Evolutionary conservation across 108 stramenopile genomes (phyloP).

Genomic region (Cyclostephanos tholiformis): DNA sequence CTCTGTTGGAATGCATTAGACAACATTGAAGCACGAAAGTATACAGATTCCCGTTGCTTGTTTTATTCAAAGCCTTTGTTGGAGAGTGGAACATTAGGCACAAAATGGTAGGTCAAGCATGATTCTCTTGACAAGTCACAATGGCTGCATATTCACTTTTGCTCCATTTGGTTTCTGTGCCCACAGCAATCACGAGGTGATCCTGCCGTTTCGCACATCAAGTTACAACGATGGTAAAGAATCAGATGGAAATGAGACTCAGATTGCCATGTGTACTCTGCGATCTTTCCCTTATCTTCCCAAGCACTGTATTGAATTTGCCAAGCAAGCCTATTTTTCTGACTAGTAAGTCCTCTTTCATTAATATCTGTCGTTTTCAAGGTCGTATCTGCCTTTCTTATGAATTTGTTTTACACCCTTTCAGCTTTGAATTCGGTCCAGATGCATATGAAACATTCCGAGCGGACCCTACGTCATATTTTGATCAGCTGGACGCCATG

Average conservation of each 20-base stretch:
- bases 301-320: slow-evolving; percentile 92
- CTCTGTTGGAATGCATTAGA: slow-evolving; percentile 90
- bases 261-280: slow-evolving; percentile 91
- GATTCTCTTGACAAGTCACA: background rate
- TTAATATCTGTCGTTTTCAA: background rate
- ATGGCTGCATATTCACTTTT: background rate
- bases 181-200: slow-evolving; percentile 64
- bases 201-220: slow-evolving; percentile 77
- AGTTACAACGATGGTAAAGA: slow-evolving; percentile 86
- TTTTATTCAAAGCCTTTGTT: slow-evolving; percentile 83
- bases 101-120: slow-evolving; percentile 23
- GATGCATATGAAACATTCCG: slow-evolving; percentile 56
- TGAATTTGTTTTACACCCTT: background rate
- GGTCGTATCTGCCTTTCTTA: background rate
- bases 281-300: slow-evolving; percentile 84
- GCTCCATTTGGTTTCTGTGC: background rate
- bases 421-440: slow-evolving; percentile 54
- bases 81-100: slow-evolving; percentile 88
- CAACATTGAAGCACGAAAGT: slow-evolving; percentile 84
- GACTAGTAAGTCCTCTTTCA: slow-evolving; percentile 40
- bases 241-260: slow-evolving; percentile 70
- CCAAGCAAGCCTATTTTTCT: slow-evolving; percentile 61
- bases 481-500: slow-evolving; percentile 57
- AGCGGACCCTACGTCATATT: slow-evolving; percentile 43
- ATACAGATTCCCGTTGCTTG: slow-evolving; percentile 79